Base-by-base conservation (phyloP, 768 basidiomycete genomes). In the Amyloporia xantha region DNA sequence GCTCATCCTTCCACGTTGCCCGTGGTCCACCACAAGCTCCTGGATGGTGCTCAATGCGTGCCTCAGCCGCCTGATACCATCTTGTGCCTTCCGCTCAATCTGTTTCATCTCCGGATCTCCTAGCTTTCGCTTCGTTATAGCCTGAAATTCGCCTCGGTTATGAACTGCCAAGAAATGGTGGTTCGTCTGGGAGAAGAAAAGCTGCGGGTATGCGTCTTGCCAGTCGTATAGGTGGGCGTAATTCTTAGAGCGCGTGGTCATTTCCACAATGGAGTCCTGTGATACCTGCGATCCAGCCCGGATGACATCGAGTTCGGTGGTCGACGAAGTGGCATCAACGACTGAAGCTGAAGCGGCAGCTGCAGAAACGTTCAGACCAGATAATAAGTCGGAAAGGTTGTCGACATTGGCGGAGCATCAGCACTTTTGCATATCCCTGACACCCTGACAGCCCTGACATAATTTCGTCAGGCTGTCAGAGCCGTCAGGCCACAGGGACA, bases 151-250 rank as follows among this genome's bases (percentile, higher is more conserved):
- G 1, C 86, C 86, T 2, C 69, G 62, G 12, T 67, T 58, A 59
- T 88, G 85, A 36, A 75, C 65, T 0, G 75, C 85, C 46, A 85
- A 66, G 59, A 77, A 81, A 50, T 81, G 71, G 55, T 78, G 73
- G 1, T 73, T 66, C 0, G 82, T 87, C 59, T 82, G 81, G 5
- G 86, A 85, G 47, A 89, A 73, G 59, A 75, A 82, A 11, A 87
- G 64, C 59, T 87, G 85, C 0, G 80, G 77, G 60, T 79, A 86
- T 1, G 69, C 66, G 11, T 84, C 81, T 24, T 58, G 66, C 83
- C 83, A 86, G 56, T 82, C 68, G 50, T 65, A 57, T 21, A 46
- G 21, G 28, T 49, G 33, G 13, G 26, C 49, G 33, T 47, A 52
- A 13, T 37, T 51, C 10, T 28, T 15, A 23, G 63, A 59, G 26